Base-by-base conservation (phyloP, 1,284 basidiomycete genomes). In the Pseudozyma sp. region DNA sequence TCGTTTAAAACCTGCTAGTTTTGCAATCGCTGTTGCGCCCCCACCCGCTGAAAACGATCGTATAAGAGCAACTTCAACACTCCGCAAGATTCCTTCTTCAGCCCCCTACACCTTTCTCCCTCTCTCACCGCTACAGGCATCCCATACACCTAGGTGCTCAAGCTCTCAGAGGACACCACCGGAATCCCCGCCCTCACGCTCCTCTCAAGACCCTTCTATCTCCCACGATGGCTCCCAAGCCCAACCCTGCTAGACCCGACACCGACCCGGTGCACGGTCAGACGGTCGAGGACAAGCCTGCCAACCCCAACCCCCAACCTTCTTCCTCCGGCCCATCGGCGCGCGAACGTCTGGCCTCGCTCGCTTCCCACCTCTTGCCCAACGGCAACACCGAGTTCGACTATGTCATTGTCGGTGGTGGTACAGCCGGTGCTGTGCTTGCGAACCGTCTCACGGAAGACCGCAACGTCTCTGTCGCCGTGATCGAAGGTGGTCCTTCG, bases 401-500 rank as follows among this genome's bases (percentile, higher is more conserved):
- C 76, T 83, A 84, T 68, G 73, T 83, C 54, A 85, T 85, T 54
- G 75, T 83, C 16, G 80, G 81, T 11, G 81, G 78, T n/a, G 78
- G 84, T 34, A 85, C 84, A 5, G 83, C 84, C 4, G 84, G 84
- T 17, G 80, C 80, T 19, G 84, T 85, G 1, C 69, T 85, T 8
- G 84, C 84, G 29, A 81, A 85, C 62, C 77, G 84, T 29, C 71
- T 85, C 19, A 84, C 84, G 8, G 80, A 84, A 49, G 81, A 85
- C 59, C 59, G 68, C 17, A 75, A 81, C 40, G 80, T 84, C 13
- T 66, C 62, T 5, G 84, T 85, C 2, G 81, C 84, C 31, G 81
- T 85, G 13, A 84, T 85, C 67, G 84, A 85, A 70, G 84, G 84
- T 14, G 84, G 84, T 14, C 82, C 83, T 10, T 70, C 48, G 43